These are phyloP conservation scores for Alternaria gansuensis DNA, from an alignment of 2,329 filamentous ascomycete genomes.

Conservation along the genomic window DNA sequence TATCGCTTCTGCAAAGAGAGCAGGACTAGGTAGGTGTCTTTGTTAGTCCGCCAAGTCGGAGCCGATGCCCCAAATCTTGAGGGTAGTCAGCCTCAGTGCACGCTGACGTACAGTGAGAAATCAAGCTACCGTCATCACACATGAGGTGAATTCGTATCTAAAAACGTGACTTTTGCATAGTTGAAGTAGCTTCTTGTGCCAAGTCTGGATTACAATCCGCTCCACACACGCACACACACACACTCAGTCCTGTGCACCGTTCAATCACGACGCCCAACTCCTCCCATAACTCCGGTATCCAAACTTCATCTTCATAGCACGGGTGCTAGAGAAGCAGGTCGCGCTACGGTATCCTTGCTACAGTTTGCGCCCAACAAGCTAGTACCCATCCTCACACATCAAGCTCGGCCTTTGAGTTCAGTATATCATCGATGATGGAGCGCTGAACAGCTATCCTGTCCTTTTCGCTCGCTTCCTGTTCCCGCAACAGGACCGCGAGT, in stretches of 20 bases:
- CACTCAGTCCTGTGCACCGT: neutral
- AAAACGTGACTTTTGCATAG: neutral
- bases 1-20: neutral
- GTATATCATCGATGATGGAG: slow-evolving; percentile 77
- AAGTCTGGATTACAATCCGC: neutral
- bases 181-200: neutral
- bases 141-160: neutral
- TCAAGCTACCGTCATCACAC: neutral
- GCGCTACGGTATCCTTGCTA: neutral
- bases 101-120: slow-evolving; percentile 24
- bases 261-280: slow-evolving; percentile 9
- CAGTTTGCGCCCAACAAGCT: neutral
- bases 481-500: slow-evolving; percentile 80
- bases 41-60: slow-evolving; percentile 23
- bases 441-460: slow-evolving; percentile 65
- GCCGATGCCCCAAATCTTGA: slow-evolving; percentile 4
- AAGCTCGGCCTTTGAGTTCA: slow-evolving; percentile 58
- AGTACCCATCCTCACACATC: slow-evolving; percentile 37
- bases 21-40: slow-evolving; percentile 19
- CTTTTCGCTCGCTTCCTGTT: slow-evolving; percentile 62
- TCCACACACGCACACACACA: slow-evolving; percentile 6
- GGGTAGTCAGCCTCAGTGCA: slow-evolving; percentile 20
- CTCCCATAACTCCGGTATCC: neutral
- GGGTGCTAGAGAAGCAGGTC: neutral
- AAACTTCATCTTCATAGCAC: neutral